Conservation (phyloP, 2,329 filamentous ascomycete genomes). For the Neopestalotiopsis sp. region DNA sequence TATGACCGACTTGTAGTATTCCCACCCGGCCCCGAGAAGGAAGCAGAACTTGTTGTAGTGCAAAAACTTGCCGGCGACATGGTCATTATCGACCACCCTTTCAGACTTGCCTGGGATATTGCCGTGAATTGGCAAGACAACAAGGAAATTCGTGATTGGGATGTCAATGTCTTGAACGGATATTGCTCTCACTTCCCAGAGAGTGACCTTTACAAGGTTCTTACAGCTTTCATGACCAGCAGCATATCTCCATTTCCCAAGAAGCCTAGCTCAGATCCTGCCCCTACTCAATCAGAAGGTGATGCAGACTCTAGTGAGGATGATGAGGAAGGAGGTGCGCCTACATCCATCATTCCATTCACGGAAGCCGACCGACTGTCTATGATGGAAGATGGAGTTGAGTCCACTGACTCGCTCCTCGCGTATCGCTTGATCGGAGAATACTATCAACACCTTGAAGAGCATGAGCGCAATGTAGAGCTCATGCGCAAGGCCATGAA, state of each 20-base stretch:
- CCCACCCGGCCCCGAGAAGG: conserved; percentile 68
- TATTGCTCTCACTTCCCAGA: conserved; percentile 87
- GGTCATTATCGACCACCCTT: conserved; percentile 95
- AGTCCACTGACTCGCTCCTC: conserved; percentile 73
- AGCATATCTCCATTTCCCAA: conserved; percentile 81
- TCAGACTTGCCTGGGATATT: conserved; percentile 88
- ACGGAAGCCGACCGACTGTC: conserved; percentile 80
- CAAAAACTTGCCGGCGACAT: conserved; percentile 84
- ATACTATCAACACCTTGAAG: conserved; percentile 84
- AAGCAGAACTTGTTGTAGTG: conserved; percentile 73
- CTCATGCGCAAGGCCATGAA: conserved; percentile 76
- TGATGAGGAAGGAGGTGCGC: conserved; percentile 61
- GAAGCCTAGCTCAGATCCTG: conserved; percentile 26
- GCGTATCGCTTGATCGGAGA: conserved; percentile 84
- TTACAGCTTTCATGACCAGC: conserved; percentile 83
- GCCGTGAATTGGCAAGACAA: conserved; percentile 88
- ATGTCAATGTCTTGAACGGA: conserved; percentile 76
- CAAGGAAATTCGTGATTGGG: conserved; percentile 76
- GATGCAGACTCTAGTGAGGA: conserved; percentile 62
- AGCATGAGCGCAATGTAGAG: conserved; percentile 82
- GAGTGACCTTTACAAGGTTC: conserved; percentile 79
- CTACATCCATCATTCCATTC: conserved; percentile 61
- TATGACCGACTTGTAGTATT: conserved; percentile 79
- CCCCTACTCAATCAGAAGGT: conserved; percentile 32
- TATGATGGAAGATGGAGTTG: conserved; percentile 78